A percentile compares a stretch with the other conserved stretches of the same genome.
phyloP scores from a whole-genome alignment of 768 basidiomycete species.

The Boletus edulis region DNA sequence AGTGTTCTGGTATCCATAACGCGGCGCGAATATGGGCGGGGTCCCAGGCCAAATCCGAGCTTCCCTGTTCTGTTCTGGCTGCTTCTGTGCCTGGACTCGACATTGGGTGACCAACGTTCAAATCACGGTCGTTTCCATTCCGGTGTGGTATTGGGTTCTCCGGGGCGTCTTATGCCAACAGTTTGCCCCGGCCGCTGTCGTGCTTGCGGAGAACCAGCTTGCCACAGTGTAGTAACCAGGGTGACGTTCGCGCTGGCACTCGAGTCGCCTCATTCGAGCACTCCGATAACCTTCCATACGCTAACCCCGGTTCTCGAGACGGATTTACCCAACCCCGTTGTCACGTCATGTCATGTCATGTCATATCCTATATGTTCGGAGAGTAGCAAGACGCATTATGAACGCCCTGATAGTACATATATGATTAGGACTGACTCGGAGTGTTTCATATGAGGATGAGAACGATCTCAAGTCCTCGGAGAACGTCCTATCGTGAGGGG shows the following conservation, averaged over 20 bases:
- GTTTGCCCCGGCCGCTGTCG: not conserved
- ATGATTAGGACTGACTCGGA: not conserved
- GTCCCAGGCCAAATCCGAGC: not conserved
- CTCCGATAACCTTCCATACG: not conserved
- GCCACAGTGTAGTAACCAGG: constrained; percentile 15
- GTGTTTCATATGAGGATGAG: constrained; percentile 18
- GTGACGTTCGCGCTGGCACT: not conserved
- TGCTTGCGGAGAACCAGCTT: not conserved
- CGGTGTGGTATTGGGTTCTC: not conserved
- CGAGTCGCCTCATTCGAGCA: not conserved
- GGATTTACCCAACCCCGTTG: no score
- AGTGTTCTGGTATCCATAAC: no score
- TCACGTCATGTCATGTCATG: not conserved
- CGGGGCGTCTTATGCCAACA: not conserved
- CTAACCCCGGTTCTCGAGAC: no score
- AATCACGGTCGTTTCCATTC: constrained; percentile 3
- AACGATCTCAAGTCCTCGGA: constrained; percentile 17
- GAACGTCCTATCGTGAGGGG: not conserved
- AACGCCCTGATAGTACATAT: not conserved
- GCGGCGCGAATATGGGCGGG: no score
- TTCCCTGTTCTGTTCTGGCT: not conserved
- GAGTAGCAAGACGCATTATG: not conserved
- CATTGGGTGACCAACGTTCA: not conserved
- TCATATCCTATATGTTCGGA: constrained; percentile 11
- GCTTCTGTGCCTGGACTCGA: not conserved